These are phyloP conservation scores for Xylaria sp. DNA, from an alignment of 2,329 filamentous ascomycete genomes.

Conservation along the genomic window DNA sequence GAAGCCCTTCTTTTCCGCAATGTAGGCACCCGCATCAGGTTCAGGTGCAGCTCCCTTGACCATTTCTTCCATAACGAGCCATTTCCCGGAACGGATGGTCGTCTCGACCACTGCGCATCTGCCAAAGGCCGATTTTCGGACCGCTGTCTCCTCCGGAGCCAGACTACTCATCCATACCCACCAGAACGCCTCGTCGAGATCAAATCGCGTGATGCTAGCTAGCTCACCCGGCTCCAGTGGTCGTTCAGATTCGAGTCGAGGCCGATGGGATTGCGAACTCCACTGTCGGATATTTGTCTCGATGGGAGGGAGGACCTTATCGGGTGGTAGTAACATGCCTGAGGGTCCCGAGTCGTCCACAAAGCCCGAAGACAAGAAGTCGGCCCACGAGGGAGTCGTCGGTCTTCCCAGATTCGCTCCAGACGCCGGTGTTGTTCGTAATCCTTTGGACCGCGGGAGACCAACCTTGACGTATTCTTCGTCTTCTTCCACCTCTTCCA, in stretches of 20 bases:
- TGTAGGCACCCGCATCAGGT: constrained; percentile 84
- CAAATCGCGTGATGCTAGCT: constrained; percentile 86
- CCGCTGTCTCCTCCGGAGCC: constrained; percentile 85
- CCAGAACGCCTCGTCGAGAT: constrained; percentile 97
- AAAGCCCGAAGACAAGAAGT: constrained; percentile 95
- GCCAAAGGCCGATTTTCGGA: constrained; percentile 92
- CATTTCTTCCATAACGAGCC: constrained; percentile 96
- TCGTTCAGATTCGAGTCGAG: constrained; percentile 73
- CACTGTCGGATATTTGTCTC: constrained; percentile 75
- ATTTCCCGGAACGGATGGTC: constrained; percentile 79
- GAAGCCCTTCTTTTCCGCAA: constrained; percentile 94
- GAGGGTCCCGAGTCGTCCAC: constrained; percentile 75
- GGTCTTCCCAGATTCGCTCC: constrained; percentile 77
- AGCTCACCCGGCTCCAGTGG: constrained; percentile 90
- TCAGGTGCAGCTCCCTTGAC: constrained; percentile 91
- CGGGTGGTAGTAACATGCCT: constrained; percentile 84
- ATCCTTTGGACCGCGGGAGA: constrained; percentile 55
- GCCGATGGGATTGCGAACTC: constrained; percentile 86
- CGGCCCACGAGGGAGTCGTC: constrained; percentile 97
- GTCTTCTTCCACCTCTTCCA: constrained; percentile 77
- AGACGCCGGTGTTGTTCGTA: constrained; percentile 75
- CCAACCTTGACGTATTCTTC: constrained; percentile 61
- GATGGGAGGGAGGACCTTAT: constrained; percentile 90
- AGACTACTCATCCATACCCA: constrained; percentile 99
- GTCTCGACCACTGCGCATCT: constrained; percentile 94